phyloP scores from a whole-genome alignment of 169 alveolate species.

The Miamiensis avidus region DNA sequence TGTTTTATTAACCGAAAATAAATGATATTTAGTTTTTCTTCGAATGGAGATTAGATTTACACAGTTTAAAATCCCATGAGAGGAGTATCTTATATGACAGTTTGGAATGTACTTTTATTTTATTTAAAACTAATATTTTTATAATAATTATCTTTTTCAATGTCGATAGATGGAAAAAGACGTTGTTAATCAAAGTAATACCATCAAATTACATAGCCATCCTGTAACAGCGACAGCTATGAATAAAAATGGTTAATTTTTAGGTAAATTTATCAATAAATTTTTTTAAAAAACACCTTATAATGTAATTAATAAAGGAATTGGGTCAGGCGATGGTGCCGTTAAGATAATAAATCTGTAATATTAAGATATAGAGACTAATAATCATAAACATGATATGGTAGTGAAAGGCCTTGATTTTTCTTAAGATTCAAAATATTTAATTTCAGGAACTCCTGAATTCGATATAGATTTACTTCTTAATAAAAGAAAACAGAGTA shows the following conservation, averaged over 20 bases:
- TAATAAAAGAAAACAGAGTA: constrained; percentile 37
- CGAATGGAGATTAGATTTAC: constrained; percentile 29
- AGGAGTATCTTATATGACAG: constrained; percentile 44
- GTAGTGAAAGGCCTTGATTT: constrained; percentile 35
- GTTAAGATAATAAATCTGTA: constrained; percentile 37
- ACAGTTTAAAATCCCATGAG: constrained; percentile 44
- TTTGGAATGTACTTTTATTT: constrained; percentile 9
- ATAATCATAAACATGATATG: constrained; percentile 20
- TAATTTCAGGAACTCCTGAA: constrained; percentile 49
- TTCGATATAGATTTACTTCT: constrained; percentile 14
- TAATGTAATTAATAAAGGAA: too few species aligned
- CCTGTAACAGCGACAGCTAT: constrained; percentile 19
- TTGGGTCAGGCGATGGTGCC: constrained; percentile 47
- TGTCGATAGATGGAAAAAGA: constrained; percentile 3
- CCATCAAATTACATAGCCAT: constrained; percentile 28
- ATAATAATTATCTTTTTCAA: not conserved
- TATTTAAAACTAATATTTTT: not conserved
- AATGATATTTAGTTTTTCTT: constrained; percentile 15
- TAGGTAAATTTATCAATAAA: too few species aligned
- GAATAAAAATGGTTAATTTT: constrained; percentile 36
- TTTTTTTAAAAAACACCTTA: too few species aligned
- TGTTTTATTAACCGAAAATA: not conserved
- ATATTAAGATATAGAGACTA: constrained; percentile 32
- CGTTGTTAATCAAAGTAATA: constrained; percentile 1
- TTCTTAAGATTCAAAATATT: constrained; percentile 40